phyloP scores from a whole-genome alignment of 2,329 filamentous ascomycete genomes.

The Fusarium paranaense region DNA sequence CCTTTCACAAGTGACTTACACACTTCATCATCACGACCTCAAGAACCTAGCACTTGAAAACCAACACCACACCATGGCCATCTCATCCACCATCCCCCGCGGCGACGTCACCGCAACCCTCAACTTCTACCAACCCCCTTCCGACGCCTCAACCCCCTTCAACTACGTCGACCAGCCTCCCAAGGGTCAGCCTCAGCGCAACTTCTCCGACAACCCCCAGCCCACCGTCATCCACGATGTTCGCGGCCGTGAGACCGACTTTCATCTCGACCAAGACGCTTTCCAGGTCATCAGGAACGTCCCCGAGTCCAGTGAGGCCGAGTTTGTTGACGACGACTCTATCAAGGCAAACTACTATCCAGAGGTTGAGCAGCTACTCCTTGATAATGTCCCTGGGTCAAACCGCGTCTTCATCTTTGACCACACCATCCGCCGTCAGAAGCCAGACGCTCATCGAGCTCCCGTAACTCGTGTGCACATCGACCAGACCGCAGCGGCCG shows the following conservation, averaged over 20 bases:
- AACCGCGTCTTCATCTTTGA: slow-evolving; percentile 82
- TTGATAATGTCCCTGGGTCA: slow-evolving; percentile 74
- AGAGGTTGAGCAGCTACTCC: slow-evolving; percentile 79
- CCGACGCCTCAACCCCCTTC: slow-evolving; percentile 70
- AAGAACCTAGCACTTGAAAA: neutral
- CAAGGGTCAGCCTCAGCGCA: slow-evolving; percentile 70
- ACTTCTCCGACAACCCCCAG: slow-evolving; percentile 66
- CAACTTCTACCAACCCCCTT: slow-evolving; percentile 73
- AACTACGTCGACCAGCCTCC: slow-evolving; percentile 76
- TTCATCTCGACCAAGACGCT: slow-evolving; percentile 77
- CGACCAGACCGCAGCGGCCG: slow-evolving; percentile 80
- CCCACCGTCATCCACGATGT: slow-evolving; percentile 76
- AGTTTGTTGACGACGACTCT: slow-evolving; percentile 76
- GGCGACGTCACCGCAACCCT: slow-evolving; percentile 73
- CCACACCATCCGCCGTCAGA: slow-evolving; percentile 83
- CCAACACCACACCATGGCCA: slow-evolving; percentile 50
- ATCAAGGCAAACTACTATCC: slow-evolving; percentile 84
- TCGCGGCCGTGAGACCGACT: slow-evolving; percentile 75
- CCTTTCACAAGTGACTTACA: neutral
- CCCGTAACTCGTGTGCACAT: slow-evolving; percentile 84
- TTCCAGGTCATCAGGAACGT: slow-evolving; percentile 75
- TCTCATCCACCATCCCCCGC: slow-evolving; percentile 58
- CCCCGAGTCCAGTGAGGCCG: slow-evolving; percentile 59
- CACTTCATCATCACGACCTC: neutral
- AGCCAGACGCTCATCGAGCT: slow-evolving; percentile 67